These are phyloP conservation scores for Ilex asprella DNA, from an alignment of 257 asterid species.

Conservation along the genomic window DNA sequence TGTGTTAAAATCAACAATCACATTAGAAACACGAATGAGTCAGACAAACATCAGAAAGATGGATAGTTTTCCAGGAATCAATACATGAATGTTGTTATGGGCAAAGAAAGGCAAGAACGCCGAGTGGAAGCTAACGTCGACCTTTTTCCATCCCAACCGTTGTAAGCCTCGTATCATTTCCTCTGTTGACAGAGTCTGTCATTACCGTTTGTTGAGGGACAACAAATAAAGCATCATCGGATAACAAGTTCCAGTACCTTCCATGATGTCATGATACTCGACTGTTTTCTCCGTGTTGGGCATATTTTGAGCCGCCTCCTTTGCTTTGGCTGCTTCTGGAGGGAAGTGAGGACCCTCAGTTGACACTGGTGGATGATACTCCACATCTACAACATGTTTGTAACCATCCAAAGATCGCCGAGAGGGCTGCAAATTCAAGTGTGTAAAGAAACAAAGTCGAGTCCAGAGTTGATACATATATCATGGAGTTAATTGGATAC, in stretches of 20 bases:
- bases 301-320: conserved; percentile 74
- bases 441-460: neutral
- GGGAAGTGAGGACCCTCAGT: conserved; percentile 59
- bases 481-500: no score
- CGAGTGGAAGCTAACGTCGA: conserved; percentile 84
- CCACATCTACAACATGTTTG: conserved; percentile 67
- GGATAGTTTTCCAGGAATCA: conserved; percentile 7
- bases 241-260: conserved; percentile 39
- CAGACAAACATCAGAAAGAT: neutral
- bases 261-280: conserved; percentile 78
- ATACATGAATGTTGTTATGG: conserved; percentile 79
- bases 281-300: conserved; percentile 46
- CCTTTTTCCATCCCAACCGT: conserved; percentile 73
- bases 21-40: neutral
- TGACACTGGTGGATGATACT: conserved; percentile 57
- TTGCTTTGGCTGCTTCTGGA: conserved; percentile 79
- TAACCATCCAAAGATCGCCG: conserved; percentile 77
- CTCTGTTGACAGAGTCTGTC: conserved; percentile 31
- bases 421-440: conserved; percentile 44
- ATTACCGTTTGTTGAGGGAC: neutral
- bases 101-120: conserved; percentile 85
- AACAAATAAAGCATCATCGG: neutral
- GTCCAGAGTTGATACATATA: neutral
- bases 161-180: conserved; percentile 83
- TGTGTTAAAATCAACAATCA: conserved; percentile 19